Conservation (phyloP, 2,329 filamentous ascomycete genomes). For the Teratosphaeria destructans region DNA sequence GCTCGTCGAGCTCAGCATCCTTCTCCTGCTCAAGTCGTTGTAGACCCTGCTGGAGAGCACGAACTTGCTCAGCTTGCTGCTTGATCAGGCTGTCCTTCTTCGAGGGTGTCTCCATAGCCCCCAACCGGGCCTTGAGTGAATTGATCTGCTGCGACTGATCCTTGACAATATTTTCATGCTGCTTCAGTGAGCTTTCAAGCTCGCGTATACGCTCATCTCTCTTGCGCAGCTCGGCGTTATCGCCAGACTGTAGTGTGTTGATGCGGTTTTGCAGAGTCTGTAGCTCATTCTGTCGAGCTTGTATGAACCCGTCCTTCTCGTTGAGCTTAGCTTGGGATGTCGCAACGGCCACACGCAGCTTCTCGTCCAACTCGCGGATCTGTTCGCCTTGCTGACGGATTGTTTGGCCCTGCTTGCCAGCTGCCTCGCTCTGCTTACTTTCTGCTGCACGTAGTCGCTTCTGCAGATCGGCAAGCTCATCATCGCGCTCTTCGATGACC, state of each 20-base stretch:
- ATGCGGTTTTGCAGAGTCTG: conserved; percentile 23
- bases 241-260: conserved; percentile 19
- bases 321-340: conserved; percentile 32
- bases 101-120: conserved; percentile 26
- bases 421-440: conserved; percentile 16
- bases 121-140: conserved; percentile 23
- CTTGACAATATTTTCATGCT: conserved; percentile 18
- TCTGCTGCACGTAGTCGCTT: conserved; percentile 20
- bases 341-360: conserved; percentile 33
- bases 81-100: conserved; percentile 28
- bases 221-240: conserved; percentile 20
- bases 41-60: conserved; percentile 22
- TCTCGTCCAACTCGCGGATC: conserved; percentile 39
- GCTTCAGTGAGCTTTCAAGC: conserved; percentile 30
- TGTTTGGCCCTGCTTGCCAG: conserved; percentile 43
- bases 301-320: conserved; percentile 31
- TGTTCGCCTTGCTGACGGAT: conserved; percentile 37
- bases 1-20: conserved; percentile 27
- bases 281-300: conserved; percentile 33
- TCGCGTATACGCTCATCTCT: conserved; percentile 25
- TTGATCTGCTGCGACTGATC: conserved; percentile 24
- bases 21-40: conserved; percentile 26
- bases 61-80: conserved; percentile 26
- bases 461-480: conserved; percentile 46
- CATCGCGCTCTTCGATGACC: conserved; percentile 61